Conservation (phyloP, 2,329 filamentous ascomycete genomes). For the Clonostachys byssicola region DNA sequence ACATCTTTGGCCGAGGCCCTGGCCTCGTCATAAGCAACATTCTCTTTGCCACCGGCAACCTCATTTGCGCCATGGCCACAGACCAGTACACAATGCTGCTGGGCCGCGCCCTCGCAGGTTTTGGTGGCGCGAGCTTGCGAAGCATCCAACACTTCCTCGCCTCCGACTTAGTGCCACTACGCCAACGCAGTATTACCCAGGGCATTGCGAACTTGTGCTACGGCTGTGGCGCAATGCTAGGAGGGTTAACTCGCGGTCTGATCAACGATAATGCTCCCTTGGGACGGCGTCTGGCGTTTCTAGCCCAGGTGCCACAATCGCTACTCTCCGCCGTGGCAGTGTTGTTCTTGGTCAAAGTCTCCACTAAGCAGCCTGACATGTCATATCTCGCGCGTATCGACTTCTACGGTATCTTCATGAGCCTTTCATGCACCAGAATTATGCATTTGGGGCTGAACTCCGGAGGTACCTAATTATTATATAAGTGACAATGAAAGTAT, state of each 20-base stretch:
- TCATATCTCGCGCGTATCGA: slow-evolving; percentile 74
- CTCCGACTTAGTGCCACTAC: slow-evolving; percentile 68
- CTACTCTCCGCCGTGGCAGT: slow-evolving; percentile 67
- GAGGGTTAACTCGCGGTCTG: slow-evolving; percentile 78
- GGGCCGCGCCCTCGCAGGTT: slow-evolving; percentile 75
- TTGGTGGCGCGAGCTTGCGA: slow-evolving; percentile 77
- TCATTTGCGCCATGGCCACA: slow-evolving; percentile 74
- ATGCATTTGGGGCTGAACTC: slow-evolving; percentile 76
- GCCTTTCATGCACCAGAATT: slow-evolving; percentile 62
- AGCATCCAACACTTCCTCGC: slow-evolving; percentile 67
- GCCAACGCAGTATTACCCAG: slow-evolving; percentile 75
- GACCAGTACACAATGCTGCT: slow-evolving; percentile 66
- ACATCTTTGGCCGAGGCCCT: slow-evolving; percentile 78
- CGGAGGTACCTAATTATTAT: no score
- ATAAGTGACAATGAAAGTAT: no score
- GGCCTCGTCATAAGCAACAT: slow-evolving; percentile 77
- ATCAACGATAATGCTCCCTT: slow-evolving; percentile 59
- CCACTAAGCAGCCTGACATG: slow-evolving; percentile 67
- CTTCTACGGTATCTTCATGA: slow-evolving; percentile 69
- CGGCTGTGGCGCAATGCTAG: slow-evolving; percentile 74
- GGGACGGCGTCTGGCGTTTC: slow-evolving; percentile 36
- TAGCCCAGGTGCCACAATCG: slow-evolving; percentile 61
- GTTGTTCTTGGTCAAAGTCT: slow-evolving; percentile 64
- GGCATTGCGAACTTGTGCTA: slow-evolving; percentile 82
- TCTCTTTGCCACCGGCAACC: slow-evolving; percentile 74